Evolutionary conservation across 2,329 filamentous ascomycete genomes (phyloP).

Genomic region (Allantophomopsis lycopodina): DNA sequence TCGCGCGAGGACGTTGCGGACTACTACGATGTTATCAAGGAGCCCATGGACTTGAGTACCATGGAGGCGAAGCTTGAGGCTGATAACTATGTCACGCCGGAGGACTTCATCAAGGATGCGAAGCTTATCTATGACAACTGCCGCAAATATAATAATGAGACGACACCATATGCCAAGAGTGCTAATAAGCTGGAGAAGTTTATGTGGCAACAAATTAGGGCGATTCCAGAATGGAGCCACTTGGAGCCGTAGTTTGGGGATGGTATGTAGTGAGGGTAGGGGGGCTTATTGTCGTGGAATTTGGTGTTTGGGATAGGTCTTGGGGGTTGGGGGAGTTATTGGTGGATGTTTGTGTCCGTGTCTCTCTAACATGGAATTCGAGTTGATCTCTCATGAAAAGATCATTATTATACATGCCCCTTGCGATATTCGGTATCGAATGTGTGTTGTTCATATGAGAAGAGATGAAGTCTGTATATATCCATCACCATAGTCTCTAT

Average conservation of each 20-base stretch:
- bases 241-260: slow-evolving; percentile 15
- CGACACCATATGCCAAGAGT: slow-evolving; percentile 85
- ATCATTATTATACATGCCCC: too few relatives aligned
- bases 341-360: too few relatives aligned
- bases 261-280: too few relatives aligned
- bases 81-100: slow-evolving; percentile 79
- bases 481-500: too few relatives aligned
- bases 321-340: neutral
- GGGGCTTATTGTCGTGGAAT: too few relatives aligned
- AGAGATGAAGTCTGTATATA: too few relatives aligned
- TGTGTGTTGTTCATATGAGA: too few relatives aligned
- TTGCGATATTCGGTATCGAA: too few relatives aligned
- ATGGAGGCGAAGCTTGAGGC: slow-evolving; percentile 95
- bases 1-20: slow-evolving; percentile 95
- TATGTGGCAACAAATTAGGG: slow-evolving; percentile 88
- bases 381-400: too few relatives aligned
- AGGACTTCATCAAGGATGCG: slow-evolving; percentile 85
- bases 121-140: slow-evolving; percentile 90
- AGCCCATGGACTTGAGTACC: slow-evolving; percentile 90
- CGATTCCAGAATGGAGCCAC: slow-evolving; percentile 80
- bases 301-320: neutral
- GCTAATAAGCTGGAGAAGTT: slow-evolving; percentile 88
- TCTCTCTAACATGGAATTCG: too few relatives aligned
- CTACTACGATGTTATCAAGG: slow-evolving; percentile 96
- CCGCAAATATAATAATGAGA: slow-evolving; percentile 91